Conservation (phyloP, 148 eudicot genomes). For the Vaccinium vitisidaea region DNA sequence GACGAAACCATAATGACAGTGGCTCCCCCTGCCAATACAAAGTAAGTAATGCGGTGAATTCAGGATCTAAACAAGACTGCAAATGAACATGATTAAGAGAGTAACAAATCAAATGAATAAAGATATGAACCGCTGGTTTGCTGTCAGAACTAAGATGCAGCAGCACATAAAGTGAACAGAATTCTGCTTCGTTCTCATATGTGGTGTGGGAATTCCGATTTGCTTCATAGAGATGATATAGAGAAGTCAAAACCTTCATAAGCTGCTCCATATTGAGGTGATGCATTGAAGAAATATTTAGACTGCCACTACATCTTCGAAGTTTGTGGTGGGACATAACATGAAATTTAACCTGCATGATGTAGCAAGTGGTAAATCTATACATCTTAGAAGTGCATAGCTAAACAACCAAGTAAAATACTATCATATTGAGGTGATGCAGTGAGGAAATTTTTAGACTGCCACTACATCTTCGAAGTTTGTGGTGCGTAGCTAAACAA, state of each 20-base stretch:
- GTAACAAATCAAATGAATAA: constrained; percentile 6
- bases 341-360: constrained; percentile 71
- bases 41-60: constrained; percentile 17
- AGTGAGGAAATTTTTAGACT: constrained; percentile 48
- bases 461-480: constrained; percentile 53
- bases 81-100: constrained; percentile 4
- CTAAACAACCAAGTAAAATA: background rate
- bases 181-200: constrained; percentile 72
- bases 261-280: constrained; percentile 91
- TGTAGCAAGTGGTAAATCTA: background rate
- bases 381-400: background rate
- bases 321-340: constrained; percentile 76
- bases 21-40: constrained; percentile 58
- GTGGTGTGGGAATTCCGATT: constrained; percentile 43
- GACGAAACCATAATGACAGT: constrained; percentile 74
- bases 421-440: constrained; percentile 52
- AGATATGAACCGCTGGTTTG: constrained; percentile 48
- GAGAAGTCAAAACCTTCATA: constrained; percentile 62
- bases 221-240: constrained; percentile 66
- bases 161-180: constrained; percentile 71
- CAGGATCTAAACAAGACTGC: background rate
- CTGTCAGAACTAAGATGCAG: constrained; percentile 70
- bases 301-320: constrained; percentile 41
- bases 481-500: constrained; percentile 28
- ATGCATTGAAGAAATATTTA: constrained; percentile 50